Percentiles rank a stretch among this genome's conserved stretches.
phyloP scores from a whole-genome alignment of 2,329 filamentous ascomycete species.

The Cercospora janseana region DNA sequence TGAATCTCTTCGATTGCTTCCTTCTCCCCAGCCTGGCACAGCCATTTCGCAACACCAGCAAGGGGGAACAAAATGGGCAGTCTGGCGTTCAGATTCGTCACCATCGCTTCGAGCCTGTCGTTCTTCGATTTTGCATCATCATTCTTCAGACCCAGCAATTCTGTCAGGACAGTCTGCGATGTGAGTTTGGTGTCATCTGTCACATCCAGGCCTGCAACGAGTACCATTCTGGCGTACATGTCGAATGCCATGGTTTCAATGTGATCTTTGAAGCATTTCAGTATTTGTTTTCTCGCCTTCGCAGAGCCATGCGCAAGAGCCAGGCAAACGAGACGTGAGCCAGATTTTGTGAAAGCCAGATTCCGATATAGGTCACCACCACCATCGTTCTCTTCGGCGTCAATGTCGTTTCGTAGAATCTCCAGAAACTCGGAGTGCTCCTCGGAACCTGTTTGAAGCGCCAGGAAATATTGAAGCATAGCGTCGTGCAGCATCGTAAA shows the following conservation, averaged over 20 bases:
- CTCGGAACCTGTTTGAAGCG: constrained; percentile 70
- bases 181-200: constrained; percentile 90
- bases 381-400: constrained; percentile 45
- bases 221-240: constrained; percentile 70
- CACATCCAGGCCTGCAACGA: constrained; percentile 84
- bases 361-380: constrained; percentile 91
- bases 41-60: constrained; percentile 60
- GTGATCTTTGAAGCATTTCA: constrained; percentile 87
- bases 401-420: constrained; percentile 85
- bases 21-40: constrained; percentile 63
- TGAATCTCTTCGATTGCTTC: constrained; percentile 71
- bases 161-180: constrained; percentile 81
- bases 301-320: constrained; percentile 80
- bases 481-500: constrained; percentile 98
- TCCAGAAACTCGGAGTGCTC: constrained; percentile 88
- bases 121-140: constrained; percentile 48
- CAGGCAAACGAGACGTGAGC: constrained; percentile 76
- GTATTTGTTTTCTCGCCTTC: constrained; percentile 87
- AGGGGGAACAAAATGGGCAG: constrained; percentile 78
- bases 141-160: constrained; percentile 68
- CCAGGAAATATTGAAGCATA: constrained; percentile 94
- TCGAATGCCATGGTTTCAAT: constrained; percentile 83
- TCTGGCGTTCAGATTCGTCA: constrained; percentile 65
- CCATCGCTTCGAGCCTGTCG: constrained; percentile 61
- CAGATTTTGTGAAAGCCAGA: constrained; percentile 90